phyloP scores from a whole-genome alignment of 306 rosid genomes.

The Begonia peltatifolia region DNA sequence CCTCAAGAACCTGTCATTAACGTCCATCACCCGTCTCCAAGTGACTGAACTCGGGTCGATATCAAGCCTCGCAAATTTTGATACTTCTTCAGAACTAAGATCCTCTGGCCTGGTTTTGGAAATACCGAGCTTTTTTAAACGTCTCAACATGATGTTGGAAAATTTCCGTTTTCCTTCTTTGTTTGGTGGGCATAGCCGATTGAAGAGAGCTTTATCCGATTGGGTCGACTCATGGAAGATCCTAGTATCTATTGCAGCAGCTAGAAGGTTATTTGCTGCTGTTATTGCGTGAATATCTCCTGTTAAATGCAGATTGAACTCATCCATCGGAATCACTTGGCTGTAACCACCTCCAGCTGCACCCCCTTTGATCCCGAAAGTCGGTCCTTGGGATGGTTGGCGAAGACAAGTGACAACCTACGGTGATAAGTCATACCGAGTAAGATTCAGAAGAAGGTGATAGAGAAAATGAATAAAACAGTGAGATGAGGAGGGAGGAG shows the following conservation, averaged over 20 bases:
- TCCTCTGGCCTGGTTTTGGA: conserved; percentile 79
- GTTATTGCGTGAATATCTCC: conserved; percentile 99
- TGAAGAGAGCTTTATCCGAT: conserved; percentile 88
- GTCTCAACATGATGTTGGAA: conserved; percentile 66
- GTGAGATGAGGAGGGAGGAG: no score
- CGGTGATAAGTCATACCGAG: no score
- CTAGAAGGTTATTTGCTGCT: conserved; percentile 94
- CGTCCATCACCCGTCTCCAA: conserved; percentile 98
- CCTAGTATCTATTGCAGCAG: conserved; percentile 93
- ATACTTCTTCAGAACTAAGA: conserved; percentile 75
- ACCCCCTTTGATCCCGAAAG: conserved; percentile 98
- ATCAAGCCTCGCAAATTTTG: conserved; percentile 84
- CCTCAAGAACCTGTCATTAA: conserved; percentile 85
- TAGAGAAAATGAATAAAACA: no score
- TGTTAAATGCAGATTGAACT: conserved; percentile 93
- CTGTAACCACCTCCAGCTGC: conserved; percentile 99
- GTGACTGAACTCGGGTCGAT: conserved; percentile 73
- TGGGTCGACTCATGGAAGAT: conserved; percentile 87
- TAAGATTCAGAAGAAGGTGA: no score
- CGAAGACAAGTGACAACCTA: conserved; percentile 93
- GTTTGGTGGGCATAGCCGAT: conserved; percentile 81
- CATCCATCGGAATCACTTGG: conserved; percentile 99
- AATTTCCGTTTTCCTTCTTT: conserved; percentile 84
- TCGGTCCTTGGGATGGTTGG: conserved; percentile 99
- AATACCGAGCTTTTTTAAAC: conserved; percentile 65